Evolutionary conservation across 2,329 filamentous ascomycete genomes (phyloP).

Genomic region (Graphiopsis chlorocephala): DNA sequence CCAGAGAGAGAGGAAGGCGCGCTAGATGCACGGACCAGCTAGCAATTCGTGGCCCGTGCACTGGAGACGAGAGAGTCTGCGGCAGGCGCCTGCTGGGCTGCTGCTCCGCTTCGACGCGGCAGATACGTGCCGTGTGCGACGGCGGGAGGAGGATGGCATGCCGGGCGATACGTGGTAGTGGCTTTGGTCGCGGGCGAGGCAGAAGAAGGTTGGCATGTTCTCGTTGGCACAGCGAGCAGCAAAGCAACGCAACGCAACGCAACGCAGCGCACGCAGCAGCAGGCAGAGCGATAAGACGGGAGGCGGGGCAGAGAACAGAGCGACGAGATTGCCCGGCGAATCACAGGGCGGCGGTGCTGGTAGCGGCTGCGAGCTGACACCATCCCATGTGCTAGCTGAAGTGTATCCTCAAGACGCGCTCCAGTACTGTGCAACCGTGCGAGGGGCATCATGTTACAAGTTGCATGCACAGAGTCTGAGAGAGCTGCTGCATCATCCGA

Average conservation of each 20-base stretch:
- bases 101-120: background rate
- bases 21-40: background rate
- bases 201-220: constrained; percentile 2
- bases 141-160: background rate
- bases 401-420: constrained; percentile 1
- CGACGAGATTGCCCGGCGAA: constrained; percentile 1
- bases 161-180: background rate
- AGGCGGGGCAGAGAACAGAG: constrained; percentile 5
- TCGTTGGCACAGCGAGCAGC: background rate
- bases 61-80: background rate
- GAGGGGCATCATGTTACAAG: background rate
- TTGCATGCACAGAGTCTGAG: background rate
- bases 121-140: background rate
- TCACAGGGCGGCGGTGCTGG: background rate
- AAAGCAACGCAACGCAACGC: background rate
- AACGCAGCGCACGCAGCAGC: background rate
- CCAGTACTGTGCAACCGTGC: background rate
- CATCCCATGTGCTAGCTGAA: constrained; percentile 4
- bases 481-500: background rate
- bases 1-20: background rate
- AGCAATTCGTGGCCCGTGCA: background rate
- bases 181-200: background rate
- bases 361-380: constrained; percentile 11
- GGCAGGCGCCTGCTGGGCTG: background rate
- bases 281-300: constrained; percentile 1